These are phyloP conservation scores for Penicillium antarcticum DNA, from an alignment of 495 filamentous ascomycete genomes.

Conservation along the genomic window DNA sequence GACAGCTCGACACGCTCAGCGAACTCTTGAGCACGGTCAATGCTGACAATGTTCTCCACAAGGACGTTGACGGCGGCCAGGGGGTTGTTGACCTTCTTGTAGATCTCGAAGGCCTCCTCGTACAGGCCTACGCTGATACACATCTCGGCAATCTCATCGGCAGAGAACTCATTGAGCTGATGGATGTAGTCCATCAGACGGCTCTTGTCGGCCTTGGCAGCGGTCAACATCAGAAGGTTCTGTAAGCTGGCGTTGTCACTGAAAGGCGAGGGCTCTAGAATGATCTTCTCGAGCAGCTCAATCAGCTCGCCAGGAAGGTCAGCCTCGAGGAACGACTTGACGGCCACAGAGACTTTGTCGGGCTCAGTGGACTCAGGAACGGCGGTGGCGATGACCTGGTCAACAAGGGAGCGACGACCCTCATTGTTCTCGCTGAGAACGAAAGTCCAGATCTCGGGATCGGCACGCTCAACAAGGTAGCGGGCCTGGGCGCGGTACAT, in stretches of 20 bases:
- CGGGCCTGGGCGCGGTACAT: slow-evolving; percentile 98
- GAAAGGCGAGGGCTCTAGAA: slow-evolving; percentile 94
- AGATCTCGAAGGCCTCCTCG: slow-evolving; percentile 98
- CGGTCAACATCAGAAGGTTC: slow-evolving; percentile 95
- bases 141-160: slow-evolving; percentile 87
- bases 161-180: slow-evolving; percentile 80
- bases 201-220: slow-evolving; percentile 92
- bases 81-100: slow-evolving; percentile 94
- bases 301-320: slow-evolving; percentile 94
- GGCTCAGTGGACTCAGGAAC: slow-evolving; percentile 93
- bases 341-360: slow-evolving; percentile 91
- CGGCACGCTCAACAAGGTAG: slow-evolving; percentile 88
- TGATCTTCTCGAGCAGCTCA: slow-evolving; percentile 98
- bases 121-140: slow-evolving; percentile 92
- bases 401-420: slow-evolving; percentile 86
- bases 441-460: slow-evolving; percentile 89
- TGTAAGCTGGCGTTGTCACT: slow-evolving; percentile 96
- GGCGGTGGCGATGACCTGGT: slow-evolving; percentile 95
- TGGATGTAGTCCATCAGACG: slow-evolving; percentile 98
- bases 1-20: slow-evolving; percentile 93
- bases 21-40: slow-evolving; percentile 94
- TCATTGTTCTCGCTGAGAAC: slow-evolving; percentile 94
- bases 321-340: slow-evolving; percentile 83
- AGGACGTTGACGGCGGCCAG: slow-evolving; percentile 84
- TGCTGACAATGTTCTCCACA: slow-evolving; percentile 96